Evolutionary conservation across 192 early-diverging fungal species (phyloP), one percentile per base, ranked within the genome.

Genomic region (Entrophospora sp.): DNA sequence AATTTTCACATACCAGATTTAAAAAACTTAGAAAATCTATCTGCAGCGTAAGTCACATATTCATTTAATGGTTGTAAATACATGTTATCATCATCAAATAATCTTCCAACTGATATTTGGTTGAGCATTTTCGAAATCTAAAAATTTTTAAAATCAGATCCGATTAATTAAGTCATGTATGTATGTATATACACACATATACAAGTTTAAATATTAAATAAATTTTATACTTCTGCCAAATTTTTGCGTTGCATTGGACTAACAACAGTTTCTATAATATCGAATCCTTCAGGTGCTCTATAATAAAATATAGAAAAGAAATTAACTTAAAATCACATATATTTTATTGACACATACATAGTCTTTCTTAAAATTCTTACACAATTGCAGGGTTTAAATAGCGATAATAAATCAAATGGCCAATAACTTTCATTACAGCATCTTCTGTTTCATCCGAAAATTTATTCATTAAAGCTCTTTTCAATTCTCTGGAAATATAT

Each of bases 311-410:
- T 18, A 34, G 16, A 20, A 35, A 12, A 58, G 0, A 59, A 14
- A 16, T 36, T 0, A 4, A 31, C 25, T 37, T 2, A 60, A 48
- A 31, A 34, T 24, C 31, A 37, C 42, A 55, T 2, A 5, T 8
- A 56, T 35, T 34, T 35, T 24, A 20, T 55, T n/a, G 44, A 51
- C 14, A 44, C n/a, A 30, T 24, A 43, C 25, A 27, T 14, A 46
- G 4, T 31, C 31, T 30, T 25, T 20, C 7, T 10, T 10, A n/a
- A 18, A 46, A 61, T 25, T 75, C 81, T 78, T 73, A 87, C 77
- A 95, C 85, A 64, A 99, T 97, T 4, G 91, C 96, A 20, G 97
- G 97, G 75, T 94, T 98, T 71, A 99, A 89, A 75, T 97, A 99
- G 36, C 95, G 87, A 75, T 99, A 98, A 79, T 96, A 99, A 24